Base-by-base conservation (phyloP, 345 rosid species). In the Brassica napus region DNA sequence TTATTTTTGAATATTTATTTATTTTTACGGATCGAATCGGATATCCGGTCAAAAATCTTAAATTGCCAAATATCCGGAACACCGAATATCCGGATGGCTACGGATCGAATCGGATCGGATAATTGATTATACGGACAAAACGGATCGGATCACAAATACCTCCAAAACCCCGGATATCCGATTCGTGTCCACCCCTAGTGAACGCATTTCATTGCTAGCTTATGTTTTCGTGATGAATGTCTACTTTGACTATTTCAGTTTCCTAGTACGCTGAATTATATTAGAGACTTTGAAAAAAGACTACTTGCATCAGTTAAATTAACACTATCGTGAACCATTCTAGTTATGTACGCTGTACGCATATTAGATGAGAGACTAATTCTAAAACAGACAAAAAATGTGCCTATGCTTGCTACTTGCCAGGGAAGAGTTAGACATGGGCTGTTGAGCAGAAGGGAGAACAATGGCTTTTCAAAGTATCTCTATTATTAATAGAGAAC, bases 351-450 rank as follows among this genome's bases (percentile, higher is more conserved):
- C 21, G 31, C 18, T 67, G 12, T 26, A 77, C 21, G 39, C 18
- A 62, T 70, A 14, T 69, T 69, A 31, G 42, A 69, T 70, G 14
- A 23, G 8, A 68, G 61, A 5, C 37, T 30, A 10, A 4, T 55
- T 31, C 30, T 16, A 15, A 47, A 61, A 24, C 11, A 0, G 16
- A 24, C 66, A 72, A 63, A 78, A 57, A 65, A 54, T 16, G 60
- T 54, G 10, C 60, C 24, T 54, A 54, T 54, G 60, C 24, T 6
- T 54, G 11, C 60, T 54, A 21, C 9, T 37, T 39, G 26, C 8
- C 26, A 67, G 78, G 69, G 74, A 68, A 61, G 78, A 60, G 74
- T 79, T 60, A 79, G 59, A 67, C 68, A 66, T 73, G 65, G 78
- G 82, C 78, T 79, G 65, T 73, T 68, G 59, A 34, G 28, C 82